Percentiles rank a stretch among this genome's conserved stretches.
Evolutionary conservation across 2,329 filamentous ascomycete genomes (phyloP).

Genomic region (Blumeria hordei): DNA sequence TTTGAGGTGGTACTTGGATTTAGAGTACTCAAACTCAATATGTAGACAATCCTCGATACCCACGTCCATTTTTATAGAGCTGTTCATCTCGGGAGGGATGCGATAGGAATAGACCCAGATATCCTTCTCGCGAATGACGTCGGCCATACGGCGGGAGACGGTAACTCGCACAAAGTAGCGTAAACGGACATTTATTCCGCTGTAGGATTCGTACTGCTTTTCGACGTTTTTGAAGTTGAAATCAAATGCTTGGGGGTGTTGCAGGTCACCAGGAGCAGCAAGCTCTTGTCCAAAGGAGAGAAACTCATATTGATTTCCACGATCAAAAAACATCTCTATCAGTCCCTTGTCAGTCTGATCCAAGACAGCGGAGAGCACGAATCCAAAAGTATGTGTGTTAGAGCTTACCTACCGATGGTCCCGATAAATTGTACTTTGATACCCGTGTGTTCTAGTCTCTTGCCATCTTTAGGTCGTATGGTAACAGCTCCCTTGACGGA

Average conservation of each 20-base stretch:
- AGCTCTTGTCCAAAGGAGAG: conserved; percentile 91
- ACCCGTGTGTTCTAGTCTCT: conserved; percentile 88
- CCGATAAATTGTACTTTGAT: conserved; percentile 99
- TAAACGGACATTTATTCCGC: conserved; percentile 97
- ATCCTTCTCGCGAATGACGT: conserved; percentile 96
- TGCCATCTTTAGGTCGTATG: conserved; percentile 89
- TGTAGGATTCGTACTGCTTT: conserved; percentile 99
- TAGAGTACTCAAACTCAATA: conserved; percentile 98
- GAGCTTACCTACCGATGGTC: conserved; percentile 49
- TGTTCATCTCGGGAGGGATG: conserved; percentile 94
- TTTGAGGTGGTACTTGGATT: conserved; percentile 97
- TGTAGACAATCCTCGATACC: conserved; percentile 97
- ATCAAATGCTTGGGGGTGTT: conserved; percentile 94
- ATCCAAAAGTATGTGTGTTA: neutral
- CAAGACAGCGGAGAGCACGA: neutral
- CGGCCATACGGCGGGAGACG: conserved; percentile 87
- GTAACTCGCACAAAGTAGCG: conserved; percentile 97
- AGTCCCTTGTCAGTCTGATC: neutral
- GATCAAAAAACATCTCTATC: conserved; percentile 97
- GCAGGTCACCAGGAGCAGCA: conserved; percentile 85
- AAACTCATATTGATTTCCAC: conserved; percentile 98
- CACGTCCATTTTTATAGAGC: conserved; percentile 98
- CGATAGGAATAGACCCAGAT: conserved; percentile 99
- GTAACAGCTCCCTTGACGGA: conserved; percentile 94
- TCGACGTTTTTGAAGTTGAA: conserved; percentile 99